Base-by-base conservation (phyloP, 169 alveolate species). In the Eimeria maxima region DNA sequence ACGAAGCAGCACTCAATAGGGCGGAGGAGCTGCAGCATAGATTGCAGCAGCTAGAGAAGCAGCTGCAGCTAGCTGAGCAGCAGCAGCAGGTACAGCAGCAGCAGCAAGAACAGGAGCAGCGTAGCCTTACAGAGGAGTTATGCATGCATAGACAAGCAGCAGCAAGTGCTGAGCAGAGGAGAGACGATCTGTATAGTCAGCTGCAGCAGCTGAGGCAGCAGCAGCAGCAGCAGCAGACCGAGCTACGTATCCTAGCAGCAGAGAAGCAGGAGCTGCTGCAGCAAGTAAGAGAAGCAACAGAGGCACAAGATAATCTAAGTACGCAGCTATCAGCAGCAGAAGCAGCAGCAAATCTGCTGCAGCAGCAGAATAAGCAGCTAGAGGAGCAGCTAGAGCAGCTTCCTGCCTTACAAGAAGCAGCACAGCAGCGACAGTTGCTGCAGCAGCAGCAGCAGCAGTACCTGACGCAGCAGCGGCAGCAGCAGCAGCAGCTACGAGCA, bases 121-220 rank as follows among this genome's bases (percentile, higher is more conserved):
- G 33, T 20, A 24, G 60, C 20, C 44, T 60, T n/a, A n/a, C 93
- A 0, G 80, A 84, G 20, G 60, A 50, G 0, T 11, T 84, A 5
- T 76, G 60, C 2, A n/a, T 84, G 80, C 93, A 84, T 0, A 76
- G 93, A 18, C 33, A 84, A 38, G 65, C 93, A 53, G 78, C 93
- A 53, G 78, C 78, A 84, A 38, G 11, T 20, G 93, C 93, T 29
- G 93, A 84, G 57, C 80, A 84, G 80, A 38, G 93, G 63, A 55
- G 93, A 57, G 93, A 84, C 22, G 93, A 84, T 76, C 93, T 84
- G 42, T 84, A 84, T 33, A 44, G 20, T 6, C 93, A 84, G 93
- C 93, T 84, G 93, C 93, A 84, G 76, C 93, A 84, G 76, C 80
- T 84, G 80, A 55, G 93, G 60, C 93, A 84, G 93, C 93, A 84